phyloP scores from a whole-genome alignment of 116 monocot species.

The Phalaenopsis hybrid region DNA sequence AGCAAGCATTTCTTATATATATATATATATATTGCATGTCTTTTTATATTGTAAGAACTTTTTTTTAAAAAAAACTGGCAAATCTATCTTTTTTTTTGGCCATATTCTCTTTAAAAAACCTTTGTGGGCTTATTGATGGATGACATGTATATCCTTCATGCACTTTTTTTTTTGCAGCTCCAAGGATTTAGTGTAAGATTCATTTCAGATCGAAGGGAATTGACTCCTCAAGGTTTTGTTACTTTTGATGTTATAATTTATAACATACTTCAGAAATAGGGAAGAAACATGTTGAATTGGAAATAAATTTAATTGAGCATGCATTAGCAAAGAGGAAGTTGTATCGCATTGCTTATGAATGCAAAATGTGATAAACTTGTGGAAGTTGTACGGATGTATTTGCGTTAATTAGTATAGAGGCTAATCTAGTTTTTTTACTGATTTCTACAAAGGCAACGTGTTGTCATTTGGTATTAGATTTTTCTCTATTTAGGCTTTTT shows the following conservation, averaged over 20 bases:
- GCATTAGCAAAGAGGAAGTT: background rate
- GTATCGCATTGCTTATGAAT: too few relatives aligned
- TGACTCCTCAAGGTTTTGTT: background rate
- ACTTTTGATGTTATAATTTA: constrained; percentile 1
- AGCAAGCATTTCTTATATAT: background rate
- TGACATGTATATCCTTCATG: background rate
- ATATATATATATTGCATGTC: too few relatives aligned
- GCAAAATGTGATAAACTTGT: too few relatives aligned
- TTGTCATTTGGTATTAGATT: too few relatives aligned
- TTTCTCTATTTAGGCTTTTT: too few relatives aligned
- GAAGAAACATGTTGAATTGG: background rate
- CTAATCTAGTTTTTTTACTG: too few relatives aligned
- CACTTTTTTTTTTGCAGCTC: constrained; percentile 8
- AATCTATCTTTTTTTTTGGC: background rate
- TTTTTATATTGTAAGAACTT: background rate
- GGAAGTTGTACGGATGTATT: too few relatives aligned
- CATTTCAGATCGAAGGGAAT: background rate
- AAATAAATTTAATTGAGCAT: background rate
- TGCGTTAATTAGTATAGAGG: too few relatives aligned
- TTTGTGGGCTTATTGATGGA: background rate
- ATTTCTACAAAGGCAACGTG: too few relatives aligned
- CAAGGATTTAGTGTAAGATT: constrained; percentile 4
- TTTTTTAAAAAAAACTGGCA: background rate
- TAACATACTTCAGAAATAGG: background rate
- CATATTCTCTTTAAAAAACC: background rate